Evolutionary conservation across 495 filamentous ascomycete species (phyloP).

Genomic region (Saxophila tyrrhenica): DNA sequence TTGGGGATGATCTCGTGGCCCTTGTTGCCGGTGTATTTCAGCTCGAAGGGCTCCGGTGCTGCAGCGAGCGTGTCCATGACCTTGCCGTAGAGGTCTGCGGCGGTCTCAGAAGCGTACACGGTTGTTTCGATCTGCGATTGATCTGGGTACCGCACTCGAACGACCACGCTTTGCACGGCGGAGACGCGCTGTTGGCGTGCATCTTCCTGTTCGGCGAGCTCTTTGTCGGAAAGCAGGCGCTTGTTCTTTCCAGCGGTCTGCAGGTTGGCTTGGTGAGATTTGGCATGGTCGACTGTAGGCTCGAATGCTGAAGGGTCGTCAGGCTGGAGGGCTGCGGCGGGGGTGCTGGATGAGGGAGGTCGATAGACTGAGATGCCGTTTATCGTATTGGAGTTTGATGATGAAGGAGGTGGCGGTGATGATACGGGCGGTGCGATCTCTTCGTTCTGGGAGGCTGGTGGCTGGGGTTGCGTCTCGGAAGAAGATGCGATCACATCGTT

Average conservation of each 20-base stretch:
- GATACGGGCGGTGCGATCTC: too few species aligned
- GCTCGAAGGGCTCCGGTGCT: slow-evolving; percentile 37
- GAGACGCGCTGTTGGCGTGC: slow-evolving; percentile 51
- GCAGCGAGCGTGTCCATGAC: slow-evolving; percentile 43
- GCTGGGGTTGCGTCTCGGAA: slow-evolving; percentile 14
- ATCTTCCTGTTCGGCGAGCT: slow-evolving; percentile 46
- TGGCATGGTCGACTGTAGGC: slow-evolving; percentile 75
- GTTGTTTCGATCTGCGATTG: slow-evolving; percentile 56
- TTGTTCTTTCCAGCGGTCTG: slow-evolving; percentile 50
- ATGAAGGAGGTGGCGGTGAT: slow-evolving; percentile 10
- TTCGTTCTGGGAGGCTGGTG: slow-evolving; percentile 24
- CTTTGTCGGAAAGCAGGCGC: slow-evolving; percentile 57
- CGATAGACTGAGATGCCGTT: slow-evolving; percentile 56
- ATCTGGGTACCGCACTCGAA: slow-evolving; percentile 83
- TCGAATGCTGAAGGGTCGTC: slow-evolving; percentile 66
- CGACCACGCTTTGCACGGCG: slow-evolving; percentile 52
- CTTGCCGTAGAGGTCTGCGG: slow-evolving; percentile 53
- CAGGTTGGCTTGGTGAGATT: slow-evolving; percentile 66
- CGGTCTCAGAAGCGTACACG: slow-evolving; percentile 53
- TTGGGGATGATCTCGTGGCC: slow-evolving; percentile 17
- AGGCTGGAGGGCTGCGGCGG: slow-evolving; percentile 54
- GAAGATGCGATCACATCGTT: slow-evolving; percentile 12
- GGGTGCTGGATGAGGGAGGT: slow-evolving; percentile 58
- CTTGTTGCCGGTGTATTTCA: slow-evolving; percentile 32
- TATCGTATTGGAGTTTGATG: slow-evolving; percentile 14